These are phyloP conservation scores for Erodium trifolium DNA, from an alignment of 441 rosid species.

Conservation along the genomic window DNA sequence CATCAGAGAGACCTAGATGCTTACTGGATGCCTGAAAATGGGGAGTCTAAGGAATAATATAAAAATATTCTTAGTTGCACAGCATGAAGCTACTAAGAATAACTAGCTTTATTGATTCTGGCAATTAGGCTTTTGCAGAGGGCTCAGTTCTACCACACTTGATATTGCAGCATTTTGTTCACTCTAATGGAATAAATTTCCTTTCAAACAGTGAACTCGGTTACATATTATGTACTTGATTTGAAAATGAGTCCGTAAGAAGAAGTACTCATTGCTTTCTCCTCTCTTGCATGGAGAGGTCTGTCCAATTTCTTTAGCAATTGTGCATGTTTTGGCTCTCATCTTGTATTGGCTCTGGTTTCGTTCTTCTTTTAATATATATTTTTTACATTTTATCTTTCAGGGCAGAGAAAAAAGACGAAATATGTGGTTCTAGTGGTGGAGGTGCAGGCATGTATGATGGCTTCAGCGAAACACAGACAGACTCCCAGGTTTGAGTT, in stretches of 20 bases:
- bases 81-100: slow-evolving; percentile 1
- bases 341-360: neutral
- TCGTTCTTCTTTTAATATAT: slow-evolving; percentile 1
- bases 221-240: slow-evolving; percentile 1
- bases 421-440: slow-evolving; percentile 26
- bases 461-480: slow-evolving; percentile 92
- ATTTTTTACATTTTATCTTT: slow-evolving; percentile 13
- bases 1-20: slow-evolving; percentile 8
- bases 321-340: neutral
- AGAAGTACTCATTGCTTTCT: neutral
- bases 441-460: slow-evolving; percentile 31
- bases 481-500: slow-evolving; percentile 82
- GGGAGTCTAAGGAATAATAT: neutral
- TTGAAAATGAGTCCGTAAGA: neutral
- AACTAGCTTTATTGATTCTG: neutral
- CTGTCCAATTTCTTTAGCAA: neutral
- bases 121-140: slow-evolving; percentile 1
- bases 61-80: neutral
- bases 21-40: neutral
- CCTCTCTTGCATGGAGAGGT: neutral
- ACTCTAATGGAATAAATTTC: neutral
- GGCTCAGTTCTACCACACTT: neutral
- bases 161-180: neutral
- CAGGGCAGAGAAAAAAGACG: slow-evolving; percentile 49
- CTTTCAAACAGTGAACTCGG: neutral